These are phyloP conservation scores for Aspergillus glaucus DNA, from an alignment of 2,329 filamentous ascomycete genomes.

Conservation along the genomic window DNA sequence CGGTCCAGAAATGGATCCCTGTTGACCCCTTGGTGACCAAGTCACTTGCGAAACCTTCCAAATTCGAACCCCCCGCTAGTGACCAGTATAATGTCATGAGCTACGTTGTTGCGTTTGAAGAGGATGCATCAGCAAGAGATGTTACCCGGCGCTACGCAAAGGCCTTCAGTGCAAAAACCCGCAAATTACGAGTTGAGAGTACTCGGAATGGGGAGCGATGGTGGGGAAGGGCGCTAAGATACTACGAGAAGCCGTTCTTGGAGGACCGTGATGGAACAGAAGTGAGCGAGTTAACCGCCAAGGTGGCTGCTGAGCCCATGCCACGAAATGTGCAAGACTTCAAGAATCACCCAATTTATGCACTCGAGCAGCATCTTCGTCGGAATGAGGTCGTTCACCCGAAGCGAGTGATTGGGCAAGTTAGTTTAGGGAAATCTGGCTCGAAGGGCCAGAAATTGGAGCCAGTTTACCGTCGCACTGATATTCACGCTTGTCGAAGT, in stretches of 20 bases:
- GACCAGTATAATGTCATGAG: slow-evolving; percentile 70
- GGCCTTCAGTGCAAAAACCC: slow-evolving; percentile 83
- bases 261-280: slow-evolving; percentile 77
- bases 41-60: slow-evolving; percentile 67
- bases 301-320: slow-evolving; percentile 72
- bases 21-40: slow-evolving; percentile 79
- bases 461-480: slow-evolving; percentile 71
- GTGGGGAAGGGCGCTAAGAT: slow-evolving; percentile 45
- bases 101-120: slow-evolving; percentile 82
- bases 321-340: slow-evolving; percentile 81
- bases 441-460: slow-evolving; percentile 55
- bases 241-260: slow-evolving; percentile 37
- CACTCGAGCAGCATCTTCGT: slow-evolving; percentile 75
- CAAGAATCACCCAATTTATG: slow-evolving; percentile 76
- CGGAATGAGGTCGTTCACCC: slow-evolving; percentile 77
- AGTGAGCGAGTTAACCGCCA: slow-evolving; percentile 64
- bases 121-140: slow-evolving; percentile 70
- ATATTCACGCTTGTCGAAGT: slow-evolving; percentile 72
- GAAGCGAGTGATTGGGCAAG: slow-evolving; percentile 66
- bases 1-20: slow-evolving; percentile 85
- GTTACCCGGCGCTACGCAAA: slow-evolving; percentile 85
- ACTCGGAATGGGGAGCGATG: slow-evolving; percentile 51
- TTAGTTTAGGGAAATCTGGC: slow-evolving; percentile 48
- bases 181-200: slow-evolving; percentile 69
- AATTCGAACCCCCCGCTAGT: slow-evolving; percentile 74